These are phyloP conservation scores for Zygoascus tannicola DNA, from an alignment of 805 yeast genomes.

Conservation along the genomic window DNA sequence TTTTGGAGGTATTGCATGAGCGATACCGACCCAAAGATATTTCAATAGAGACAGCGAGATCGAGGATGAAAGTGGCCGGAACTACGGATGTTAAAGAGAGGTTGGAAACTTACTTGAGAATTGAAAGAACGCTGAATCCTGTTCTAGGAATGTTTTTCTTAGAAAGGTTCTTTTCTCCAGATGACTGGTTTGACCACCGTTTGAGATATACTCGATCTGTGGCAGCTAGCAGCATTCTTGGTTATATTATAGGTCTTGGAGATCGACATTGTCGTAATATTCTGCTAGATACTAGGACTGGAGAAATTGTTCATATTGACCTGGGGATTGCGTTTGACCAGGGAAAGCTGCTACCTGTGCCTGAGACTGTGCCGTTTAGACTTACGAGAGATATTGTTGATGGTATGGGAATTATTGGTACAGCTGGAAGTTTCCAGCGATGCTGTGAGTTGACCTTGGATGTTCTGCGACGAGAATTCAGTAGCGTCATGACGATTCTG, in stretches of 20 bases:
- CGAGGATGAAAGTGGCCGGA: conserved; percentile 45
- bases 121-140: conserved; percentile 48
- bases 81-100: conserved; percentile 19
- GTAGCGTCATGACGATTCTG: conserved; percentile 67
- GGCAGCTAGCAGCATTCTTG: conserved; percentile 80
- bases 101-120: conserved; percentile 12
- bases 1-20: conserved; percentile 55
- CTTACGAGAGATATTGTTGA: conserved; percentile 84
- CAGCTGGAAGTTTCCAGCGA: conserved; percentile 62
- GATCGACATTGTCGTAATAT: conserved; percentile 93
- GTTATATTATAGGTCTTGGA: conserved; percentile 83
- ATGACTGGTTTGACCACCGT: conserved; percentile 63
- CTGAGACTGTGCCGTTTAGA: conserved; percentile 91
- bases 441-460: conserved; percentile 66
- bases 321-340: conserved; percentile 95
- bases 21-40: conserved; percentile 35
- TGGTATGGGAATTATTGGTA: conserved; percentile 86
- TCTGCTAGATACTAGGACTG: conserved; percentile 65
- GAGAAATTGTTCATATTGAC: conserved; percentile 94
- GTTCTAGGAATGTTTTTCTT: conserved; percentile 63
- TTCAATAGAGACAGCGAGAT: conserved; percentile 49
- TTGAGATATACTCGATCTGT: conserved; percentile 63
- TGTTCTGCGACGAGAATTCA: conserved; percentile 55
- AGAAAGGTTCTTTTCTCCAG: conserved; percentile 54
- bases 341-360: conserved; percentile 72